Evolutionary conservation across 2,329 filamentous ascomycete genomes (phyloP).

Genomic region (Colletotrichum abscissum): DNA sequence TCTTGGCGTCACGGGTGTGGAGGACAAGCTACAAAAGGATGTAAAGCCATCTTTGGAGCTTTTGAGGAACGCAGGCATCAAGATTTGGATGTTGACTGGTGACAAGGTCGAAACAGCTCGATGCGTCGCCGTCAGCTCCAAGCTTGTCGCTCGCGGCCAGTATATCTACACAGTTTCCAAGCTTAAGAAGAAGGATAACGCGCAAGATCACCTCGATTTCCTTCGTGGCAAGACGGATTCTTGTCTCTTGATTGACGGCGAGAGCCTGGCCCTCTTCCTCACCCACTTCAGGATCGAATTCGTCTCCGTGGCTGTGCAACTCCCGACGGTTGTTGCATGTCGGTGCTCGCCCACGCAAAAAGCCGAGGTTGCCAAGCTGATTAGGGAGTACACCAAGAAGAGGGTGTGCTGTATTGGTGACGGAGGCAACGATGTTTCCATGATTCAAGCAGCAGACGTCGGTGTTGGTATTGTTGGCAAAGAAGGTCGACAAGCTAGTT

Average conservation of each 20-base stretch:
- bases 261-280: conserved; percentile 86
- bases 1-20: conserved; percentile 96
- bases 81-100: conserved; percentile 99
- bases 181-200: conserved; percentile 83
- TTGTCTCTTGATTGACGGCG: conserved; percentile 93
- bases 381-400: conserved; percentile 92
- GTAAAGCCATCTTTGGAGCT: conserved; percentile 96
- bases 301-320: conserved; percentile 85
- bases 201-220: conserved; percentile 89
- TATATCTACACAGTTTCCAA: conserved; percentile 95
- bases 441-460: conserved; percentile 99
- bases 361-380: conserved; percentile 90
- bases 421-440: conserved; percentile 97
- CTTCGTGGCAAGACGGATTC: conserved; percentile 87
- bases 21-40: conserved; percentile 95
- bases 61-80: conserved; percentile 95
- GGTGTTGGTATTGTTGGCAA: conserved; percentile 98
- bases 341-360: conserved; percentile 98
- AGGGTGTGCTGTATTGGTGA: conserved; percentile 98
- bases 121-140: conserved; percentile 94
- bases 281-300: conserved; percentile 86
- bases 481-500: conserved; percentile 92
- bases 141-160: conserved; percentile 92
- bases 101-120: conserved; percentile 98
- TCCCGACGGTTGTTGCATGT: conserved; percentile 94